Evolutionary conservation across 371 early-diverging fungal genomes (phyloP).

Genomic region (Choanephora cucurbitarum): DNA sequence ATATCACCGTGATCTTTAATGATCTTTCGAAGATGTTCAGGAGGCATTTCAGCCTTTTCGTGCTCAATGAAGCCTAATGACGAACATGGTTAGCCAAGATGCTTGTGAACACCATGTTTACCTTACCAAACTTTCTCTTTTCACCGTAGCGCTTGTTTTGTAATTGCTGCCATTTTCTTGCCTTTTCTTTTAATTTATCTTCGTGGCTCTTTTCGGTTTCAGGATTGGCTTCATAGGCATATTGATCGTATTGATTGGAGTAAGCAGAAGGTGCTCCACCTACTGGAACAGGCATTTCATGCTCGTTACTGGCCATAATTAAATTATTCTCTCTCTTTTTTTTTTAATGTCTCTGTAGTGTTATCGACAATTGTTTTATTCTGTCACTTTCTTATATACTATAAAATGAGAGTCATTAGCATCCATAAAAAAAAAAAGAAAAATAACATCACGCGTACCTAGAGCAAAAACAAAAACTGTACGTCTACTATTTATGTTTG

Average conservation of each 20-base stretch:
- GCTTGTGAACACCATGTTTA: constrained; percentile 23
- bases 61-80: constrained; percentile 63
- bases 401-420: too few species aligned
- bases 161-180: constrained; percentile 89
- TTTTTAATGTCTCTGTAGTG: too few species aligned
- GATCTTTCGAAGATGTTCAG: constrained; percentile 95
- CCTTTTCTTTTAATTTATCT: constrained; percentile 75
- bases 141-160: constrained; percentile 92
- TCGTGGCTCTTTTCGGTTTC: constrained; percentile 39
- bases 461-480: too few species aligned
- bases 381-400: too few species aligned
- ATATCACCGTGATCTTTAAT: constrained; percentile 98
- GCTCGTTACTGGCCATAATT: constrained; percentile 20
- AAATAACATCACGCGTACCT: too few species aligned
- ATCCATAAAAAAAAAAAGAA: too few species aligned
- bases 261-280: constrained; percentile 37
- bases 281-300: constrained; percentile 33
- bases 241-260: constrained; percentile 38
- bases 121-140: constrained; percentile 88
- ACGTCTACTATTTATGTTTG: too few species aligned
- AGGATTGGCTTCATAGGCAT: constrained; percentile 40
- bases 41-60: constrained; percentile 94
- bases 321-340: too few species aligned
- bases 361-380: too few species aligned
- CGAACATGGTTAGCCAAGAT: not conserved